Evolutionary conservation across 495 filamentous ascomycete genomes (phyloP).

Genomic region (Talaromyces proteolyticus): DNA sequence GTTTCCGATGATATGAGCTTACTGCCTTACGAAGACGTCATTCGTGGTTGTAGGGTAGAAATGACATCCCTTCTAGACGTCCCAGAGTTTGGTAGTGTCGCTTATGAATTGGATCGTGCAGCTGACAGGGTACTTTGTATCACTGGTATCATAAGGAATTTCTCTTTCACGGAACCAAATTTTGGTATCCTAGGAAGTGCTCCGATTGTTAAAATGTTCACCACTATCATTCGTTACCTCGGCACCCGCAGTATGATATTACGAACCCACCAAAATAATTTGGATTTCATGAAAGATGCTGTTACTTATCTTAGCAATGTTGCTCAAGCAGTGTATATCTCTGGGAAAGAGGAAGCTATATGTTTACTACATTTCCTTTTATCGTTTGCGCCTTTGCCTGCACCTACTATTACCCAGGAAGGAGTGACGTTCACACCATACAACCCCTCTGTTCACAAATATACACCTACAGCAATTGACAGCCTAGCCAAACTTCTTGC

Average conservation of each 20-base stretch:
- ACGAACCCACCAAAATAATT: conserved; percentile 69
- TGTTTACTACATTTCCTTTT: conserved; percentile 85
- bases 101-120: conserved; percentile 78
- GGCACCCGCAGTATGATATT: conserved; percentile 87
- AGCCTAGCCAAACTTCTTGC: conserved; percentile 87
- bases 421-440: conserved; percentile 72
- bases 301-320: conserved; percentile 85
- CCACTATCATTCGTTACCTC: conserved; percentile 74
- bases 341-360: conserved; percentile 81
- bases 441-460: conserved; percentile 74
- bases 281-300: conserved; percentile 96
- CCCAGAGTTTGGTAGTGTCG: conserved; percentile 66
- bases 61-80: conserved; percentile 61
- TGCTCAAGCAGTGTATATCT: conserved; percentile 71
- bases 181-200: conserved; percentile 65
- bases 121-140: conserved; percentile 85
- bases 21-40: conserved; percentile 79
- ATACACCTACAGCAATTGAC: conserved; percentile 85
- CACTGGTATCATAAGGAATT: conserved; percentile 86
- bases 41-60: conserved; percentile 70
- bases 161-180: conserved; percentile 80
- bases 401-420: conserved; percentile 45
- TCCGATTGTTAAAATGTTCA: conserved; percentile 71
- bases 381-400: conserved; percentile 75
- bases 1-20: conserved; percentile 79